Evolutionary conservation across 176 grass and related monocot species (phyloP), one percentile per base, ranked within the genome.

Genomic region (Saccharum spontaneum): DNA sequence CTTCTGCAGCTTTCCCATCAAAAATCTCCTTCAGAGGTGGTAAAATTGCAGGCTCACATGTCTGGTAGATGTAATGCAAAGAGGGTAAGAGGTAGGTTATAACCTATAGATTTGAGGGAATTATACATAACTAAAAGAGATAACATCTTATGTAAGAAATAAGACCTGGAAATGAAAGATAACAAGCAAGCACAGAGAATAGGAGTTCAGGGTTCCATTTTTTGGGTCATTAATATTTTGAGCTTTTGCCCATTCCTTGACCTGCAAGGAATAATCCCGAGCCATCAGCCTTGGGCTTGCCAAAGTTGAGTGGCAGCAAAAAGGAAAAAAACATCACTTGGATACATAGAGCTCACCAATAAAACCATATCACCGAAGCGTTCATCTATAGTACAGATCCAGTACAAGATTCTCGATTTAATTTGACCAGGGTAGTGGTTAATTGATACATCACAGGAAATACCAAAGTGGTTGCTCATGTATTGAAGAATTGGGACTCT

Each of bases 211-310:
- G 50, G 93, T 93, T 57, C 95, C 95, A 67, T 66, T 67, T 83
- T 95, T 98, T 8, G 95, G 86, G 82, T 95, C 87, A 70, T 98
- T 98, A 50, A 98, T 98, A 66, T 90, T 85, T 90, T 92, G 92
- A 84, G 91, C 79, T 91, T 98, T 98, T 16, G 95, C 95, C 95
- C 95, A 98, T 86, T 98, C 95, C 69, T 98, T 98, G 63, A 91
- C 90, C 95, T 98, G 87, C 79, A 91, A 24, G 15, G 30, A 88
- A 77, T 67, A 26, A 76, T 55, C 12, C 43, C 62, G 73, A 91
- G 16, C 71, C 3, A 40, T 79, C 44, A 54, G 23, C 12, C 1
- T 15, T 15, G 41, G 24, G 45, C 18, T 77, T 77, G 81, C 74
- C 18, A 83, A 83, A 70, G 17, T 22, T 63, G 24, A 13, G 60